Evolutionary conservation across 306 rosid genomes (phyloP), one percentile per base, ranked within the genome.

Genomic region (Crataegus laevigata): DNA sequence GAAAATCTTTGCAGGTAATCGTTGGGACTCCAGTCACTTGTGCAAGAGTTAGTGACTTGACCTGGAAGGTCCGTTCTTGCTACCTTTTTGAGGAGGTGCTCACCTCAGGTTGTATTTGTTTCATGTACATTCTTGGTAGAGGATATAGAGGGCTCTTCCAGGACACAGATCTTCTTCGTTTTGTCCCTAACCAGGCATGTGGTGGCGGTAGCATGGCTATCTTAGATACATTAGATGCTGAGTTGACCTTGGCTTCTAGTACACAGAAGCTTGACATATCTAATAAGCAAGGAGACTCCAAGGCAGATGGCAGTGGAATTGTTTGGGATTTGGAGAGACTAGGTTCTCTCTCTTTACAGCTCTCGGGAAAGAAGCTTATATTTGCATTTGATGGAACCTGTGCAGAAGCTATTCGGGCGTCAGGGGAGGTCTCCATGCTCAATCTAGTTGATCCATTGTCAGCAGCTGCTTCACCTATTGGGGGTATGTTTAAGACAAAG

Each of bases 291-390:
- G 91, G 88, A 73, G 97, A 90, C 69, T 79, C 85, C 67, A 92
- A 83, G 89, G 82, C 93, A 52, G 99, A 92, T 84, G 99, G 99
- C 55, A 96, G 99, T 88, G 99, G 97, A 78, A 89, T 96, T 82
- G 98, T 96, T 74, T 96, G 99, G 99, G 99, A 96, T 85, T 87
- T 90, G 91, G 99, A 92, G 83, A 96, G 96, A 84, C 88, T 96
- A 61, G 97, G 94, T 68, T 89, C 87, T 84, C 91, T 92, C 45
- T 90, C 97, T 83, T 85, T 87, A 71, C 99, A 96, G 85, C 98
- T 96, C 76, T 79, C 97, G 22, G 99, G 98, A 71, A 96, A 89
- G 86, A 96, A 96, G 84, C 94, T 96, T 42, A 92, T 96, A 80
- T 92, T 92, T 86, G 98, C 99, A 52, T 96, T 96, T 82, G 99